phyloP scores from a whole-genome alignment of 2,329 filamentous ascomycete species.

The Juglanconis juglandina region DNA sequence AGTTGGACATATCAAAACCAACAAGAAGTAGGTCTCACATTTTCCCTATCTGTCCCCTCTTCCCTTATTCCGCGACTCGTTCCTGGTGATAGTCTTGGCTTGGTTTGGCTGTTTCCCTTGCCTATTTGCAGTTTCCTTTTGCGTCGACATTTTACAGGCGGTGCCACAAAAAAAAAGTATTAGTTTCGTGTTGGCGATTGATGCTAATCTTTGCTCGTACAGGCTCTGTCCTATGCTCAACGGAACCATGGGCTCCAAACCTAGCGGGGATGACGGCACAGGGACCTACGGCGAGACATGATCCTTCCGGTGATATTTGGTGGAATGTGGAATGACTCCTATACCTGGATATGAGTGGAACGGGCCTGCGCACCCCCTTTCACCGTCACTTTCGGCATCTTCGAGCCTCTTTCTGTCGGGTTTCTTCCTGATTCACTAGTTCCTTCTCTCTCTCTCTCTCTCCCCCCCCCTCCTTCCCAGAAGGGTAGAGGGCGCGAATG shows the following conservation, averaged over 20 bases:
- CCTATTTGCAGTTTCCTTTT: too few species aligned
- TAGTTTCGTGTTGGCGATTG: background rate
- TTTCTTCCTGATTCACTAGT: too few species aligned
- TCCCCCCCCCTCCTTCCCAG: too few species aligned
- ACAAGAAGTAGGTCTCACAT: slow-evolving; percentile 75
- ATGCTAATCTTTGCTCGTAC: background rate
- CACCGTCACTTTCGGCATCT: too few species aligned
- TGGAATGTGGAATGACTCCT: background rate
- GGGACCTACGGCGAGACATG: slow-evolving; percentile 17
- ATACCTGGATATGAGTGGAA: background rate
- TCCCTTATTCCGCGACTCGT: background rate
- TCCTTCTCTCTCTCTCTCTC: too few species aligned
- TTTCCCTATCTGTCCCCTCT: background rate
- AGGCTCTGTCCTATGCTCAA: slow-evolving; percentile 18
- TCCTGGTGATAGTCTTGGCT: background rate
- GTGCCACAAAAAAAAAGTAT: too few species aligned
- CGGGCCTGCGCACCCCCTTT: background rate
- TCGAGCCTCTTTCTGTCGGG: too few species aligned
- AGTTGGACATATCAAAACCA: slow-evolving; percentile 97
- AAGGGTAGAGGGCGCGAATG: too few species aligned
- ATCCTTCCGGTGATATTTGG: background rate
- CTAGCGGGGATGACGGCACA: slow-evolving; percentile 11
- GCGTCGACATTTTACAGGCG: too few species aligned
- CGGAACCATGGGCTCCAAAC: slow-evolving; percentile 16
- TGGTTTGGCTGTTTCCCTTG: background rate